Percentiles rank a stretch among this genome's conserved stretches.
Evolutionary conservation across 495 filamentous ascomycete genomes (phyloP).

Genomic region (Lasiosphaeria miniovina): DNA sequence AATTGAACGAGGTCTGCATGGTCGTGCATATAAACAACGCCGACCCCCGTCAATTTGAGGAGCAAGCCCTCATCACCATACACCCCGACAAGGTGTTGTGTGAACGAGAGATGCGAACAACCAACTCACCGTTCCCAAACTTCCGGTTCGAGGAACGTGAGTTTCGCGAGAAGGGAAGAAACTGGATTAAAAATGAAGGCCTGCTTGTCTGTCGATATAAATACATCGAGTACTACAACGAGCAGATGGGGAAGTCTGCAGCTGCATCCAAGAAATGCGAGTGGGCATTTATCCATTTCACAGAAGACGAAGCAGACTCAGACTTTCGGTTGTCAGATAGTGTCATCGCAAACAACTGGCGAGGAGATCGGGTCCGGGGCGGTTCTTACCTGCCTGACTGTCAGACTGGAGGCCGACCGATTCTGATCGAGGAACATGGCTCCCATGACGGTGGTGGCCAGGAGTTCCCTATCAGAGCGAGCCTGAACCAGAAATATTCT

Average conservation of each 20-base stretch:
- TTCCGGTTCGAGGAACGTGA: slow-evolving; percentile 22
- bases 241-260: slow-evolving; percentile 1
- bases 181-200: slow-evolving; percentile 27
- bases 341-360: slow-evolving; percentile 33
- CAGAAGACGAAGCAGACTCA: slow-evolving; percentile 22
- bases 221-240: slow-evolving; percentile 25
- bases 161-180: background rate
- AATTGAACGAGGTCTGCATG: slow-evolving; percentile 42
- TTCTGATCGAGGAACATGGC: background rate
- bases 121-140: slow-evolving; percentile 49
- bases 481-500: slow-evolving; percentile 49
- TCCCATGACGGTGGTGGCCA: too few relatives aligned
- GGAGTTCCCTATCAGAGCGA: background rate
- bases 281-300: slow-evolving; percentile 28
- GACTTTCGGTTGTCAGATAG: slow-evolving; percentile 7
- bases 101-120: slow-evolving; percentile 45
- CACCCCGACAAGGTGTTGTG: slow-evolving; percentile 30
- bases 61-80: slow-evolving; percentile 48
- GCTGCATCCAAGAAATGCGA: slow-evolving; percentile 27
- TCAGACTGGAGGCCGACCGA: background rate
- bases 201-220: slow-evolving; percentile 41
- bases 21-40: slow-evolving; percentile 45
- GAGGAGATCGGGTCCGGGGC: slow-evolving; percentile 36
- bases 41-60: slow-evolving; percentile 33
- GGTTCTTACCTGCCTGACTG: slow-evolving; percentile 25